Evolutionary conservation across 73 alveolate genomes (phyloP).

Genomic region (Tetrahymena elliotti): DNA sequence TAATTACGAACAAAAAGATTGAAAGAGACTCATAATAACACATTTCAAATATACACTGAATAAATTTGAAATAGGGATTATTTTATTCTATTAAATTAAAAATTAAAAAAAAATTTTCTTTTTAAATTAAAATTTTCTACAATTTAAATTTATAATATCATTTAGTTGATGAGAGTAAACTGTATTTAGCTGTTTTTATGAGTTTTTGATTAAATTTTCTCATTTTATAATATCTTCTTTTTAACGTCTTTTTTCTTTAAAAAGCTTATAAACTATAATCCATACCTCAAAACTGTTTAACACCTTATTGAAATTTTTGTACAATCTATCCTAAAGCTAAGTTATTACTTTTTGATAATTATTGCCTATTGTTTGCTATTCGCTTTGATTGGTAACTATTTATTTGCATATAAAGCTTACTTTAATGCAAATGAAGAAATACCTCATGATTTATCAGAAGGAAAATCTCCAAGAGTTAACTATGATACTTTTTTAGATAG

Average conservation of each 20-base stretch:
- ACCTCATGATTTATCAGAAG: not conserved
- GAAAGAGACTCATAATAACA: no score
- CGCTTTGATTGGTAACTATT: not conserved
- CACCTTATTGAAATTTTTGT: not conserved
- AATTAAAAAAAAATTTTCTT: no score
- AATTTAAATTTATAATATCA: no score
- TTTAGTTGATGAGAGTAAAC: no score
- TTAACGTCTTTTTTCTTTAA: not conserved
- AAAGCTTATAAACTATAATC: not conserved
- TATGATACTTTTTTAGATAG: not conserved
- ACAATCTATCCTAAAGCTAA: not conserved
- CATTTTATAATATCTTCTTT: no score
- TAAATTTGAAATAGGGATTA: no score
- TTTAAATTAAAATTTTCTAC: no score
- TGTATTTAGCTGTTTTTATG: no score
- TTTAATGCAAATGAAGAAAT: not conserved
- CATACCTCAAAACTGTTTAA: not conserved
- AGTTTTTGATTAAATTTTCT: no score
- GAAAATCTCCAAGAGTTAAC: not conserved
- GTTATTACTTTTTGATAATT: not conserved
- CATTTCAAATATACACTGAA: no score
- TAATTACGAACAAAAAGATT: no score
- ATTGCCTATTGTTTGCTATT: not conserved
- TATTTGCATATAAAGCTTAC: not conserved
- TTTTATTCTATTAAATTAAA: no score